Conservation (phyloP, 352 stramenopile genomes). For the Globisporangium emineosum region DNA sequence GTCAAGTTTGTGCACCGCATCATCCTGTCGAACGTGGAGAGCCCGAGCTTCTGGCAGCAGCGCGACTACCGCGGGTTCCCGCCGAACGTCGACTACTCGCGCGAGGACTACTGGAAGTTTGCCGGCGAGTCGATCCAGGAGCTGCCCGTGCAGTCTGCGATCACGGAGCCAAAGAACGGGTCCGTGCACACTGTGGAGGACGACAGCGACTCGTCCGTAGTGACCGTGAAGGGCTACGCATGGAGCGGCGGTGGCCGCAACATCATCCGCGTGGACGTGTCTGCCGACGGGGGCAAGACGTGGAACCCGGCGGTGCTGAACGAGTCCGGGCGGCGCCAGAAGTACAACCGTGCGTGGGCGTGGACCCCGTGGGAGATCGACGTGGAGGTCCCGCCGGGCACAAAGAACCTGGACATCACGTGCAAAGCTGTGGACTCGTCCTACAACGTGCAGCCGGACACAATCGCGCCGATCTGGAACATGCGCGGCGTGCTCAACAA, state of each 20-base stretch:
- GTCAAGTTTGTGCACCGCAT: constrained; percentile 98
- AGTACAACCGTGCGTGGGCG: constrained; percentile 90
- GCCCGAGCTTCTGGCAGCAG: constrained; percentile 90
- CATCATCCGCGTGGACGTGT: constrained; percentile 96
- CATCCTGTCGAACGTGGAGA: constrained; percentile 73
- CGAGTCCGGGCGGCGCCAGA: constrained; percentile 80
- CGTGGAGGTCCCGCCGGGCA: constrained; percentile 83
- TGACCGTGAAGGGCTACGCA: constrained; percentile 93
- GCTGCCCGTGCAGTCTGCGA: constrained; percentile 88
- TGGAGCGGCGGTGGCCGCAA: constrained; percentile 93
- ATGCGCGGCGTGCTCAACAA: constrained; percentile 97
- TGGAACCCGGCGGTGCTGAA: constrained; percentile 90
- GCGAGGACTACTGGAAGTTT: constrained; percentile 82
- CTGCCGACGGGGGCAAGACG: constrained; percentile 90
- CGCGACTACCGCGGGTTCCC: constrained; percentile 91
- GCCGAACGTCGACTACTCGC: constrained; percentile 84
- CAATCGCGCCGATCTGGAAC: constrained; percentile 96
- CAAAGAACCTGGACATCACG: constrained; percentile 82
- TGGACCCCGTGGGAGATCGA: constrained; percentile 96
- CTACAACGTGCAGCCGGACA: constrained; percentile 97
- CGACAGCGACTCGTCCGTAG: constrained; percentile 53
- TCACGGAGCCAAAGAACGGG: constrained; percentile 81
- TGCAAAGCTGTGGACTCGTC: constrained; percentile 94
- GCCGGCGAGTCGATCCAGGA: constrained; percentile 89
- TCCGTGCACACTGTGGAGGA: constrained; percentile 45